Evolutionary conservation across 768 basidiomycete genomes (phyloP), one percentile per base, ranked within the genome.

Genomic region (Boletellus ananas): DNA sequence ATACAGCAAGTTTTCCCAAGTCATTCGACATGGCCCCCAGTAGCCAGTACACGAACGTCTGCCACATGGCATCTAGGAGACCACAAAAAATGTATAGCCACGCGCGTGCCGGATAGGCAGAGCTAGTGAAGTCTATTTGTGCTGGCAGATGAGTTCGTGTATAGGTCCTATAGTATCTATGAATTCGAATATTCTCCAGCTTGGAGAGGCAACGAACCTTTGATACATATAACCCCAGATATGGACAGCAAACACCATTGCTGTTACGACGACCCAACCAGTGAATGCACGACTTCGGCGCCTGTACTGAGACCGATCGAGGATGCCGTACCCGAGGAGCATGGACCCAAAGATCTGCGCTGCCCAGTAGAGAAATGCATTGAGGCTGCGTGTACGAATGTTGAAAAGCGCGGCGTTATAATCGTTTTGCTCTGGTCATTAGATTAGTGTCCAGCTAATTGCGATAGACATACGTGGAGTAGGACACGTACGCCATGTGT

Each of bases 21-120:
- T 90, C 80, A 51, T 92, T 90, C 14, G 87, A 88, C 84, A 93
- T 87, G 13, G 87, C 85, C 27, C 90, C 90, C 80, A 89, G 87
- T 58, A 88, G 75, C 87, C 87, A 90, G 66, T 90, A 90, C 3
- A 82, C 81, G 0, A 81, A 81, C 3, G 85, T 89, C 64, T 92
- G 90, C 87, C 87, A 92, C 80, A 89, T 84, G 1, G 89, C 76
- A 52, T 93, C 90, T 44, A 90, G 75, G 3, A 91, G 56, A n/a
- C 88, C 85, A 59, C 79, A 87, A 64, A 83, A 79, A 49, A 87
- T 78, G 69, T 83, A 88, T 17, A 92, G 69, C 69, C 77, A 76
- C 14, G 87, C 70, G 50, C 76, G 76, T 29, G 74, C 77, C 3
- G 76, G 69, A 62, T 87, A 92, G 2, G 67, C 67, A 0, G 60